phyloP scores from a whole-genome alignment of 2,329 filamentous ascomycete species.

The Metarhizium robertsii region DNA sequence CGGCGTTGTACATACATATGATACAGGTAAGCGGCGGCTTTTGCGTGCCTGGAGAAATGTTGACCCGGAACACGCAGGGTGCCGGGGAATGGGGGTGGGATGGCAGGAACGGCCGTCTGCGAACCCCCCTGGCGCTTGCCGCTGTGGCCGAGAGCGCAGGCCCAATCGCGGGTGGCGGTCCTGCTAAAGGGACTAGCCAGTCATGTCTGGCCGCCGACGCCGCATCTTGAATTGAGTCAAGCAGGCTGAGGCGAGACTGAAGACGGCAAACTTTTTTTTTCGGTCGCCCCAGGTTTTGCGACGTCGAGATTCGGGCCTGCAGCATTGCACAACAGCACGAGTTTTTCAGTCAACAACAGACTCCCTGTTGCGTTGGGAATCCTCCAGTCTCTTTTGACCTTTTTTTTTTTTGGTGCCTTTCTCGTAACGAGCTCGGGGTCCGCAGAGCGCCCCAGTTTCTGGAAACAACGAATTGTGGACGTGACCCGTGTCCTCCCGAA shows the following conservation, averaged over 20 bases:
- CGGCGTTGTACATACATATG: too few relatives aligned
- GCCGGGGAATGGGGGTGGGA: not conserved
- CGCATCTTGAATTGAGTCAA: not conserved
- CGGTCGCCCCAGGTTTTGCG: not conserved
- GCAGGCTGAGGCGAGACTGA: not conserved
- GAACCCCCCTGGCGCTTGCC: not conserved
- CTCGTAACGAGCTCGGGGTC: not conserved
- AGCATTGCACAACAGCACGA: not conserved
- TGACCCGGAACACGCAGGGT: not conserved
- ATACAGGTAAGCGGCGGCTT: too few relatives aligned
- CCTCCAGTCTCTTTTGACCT: not conserved
- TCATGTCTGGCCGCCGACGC: not conserved
- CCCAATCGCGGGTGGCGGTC: not conserved
- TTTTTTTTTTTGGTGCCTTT: not conserved
- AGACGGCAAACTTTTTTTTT: not conserved
- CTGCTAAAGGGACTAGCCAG: not conserved
- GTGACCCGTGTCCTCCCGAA: conserved; percentile 5
- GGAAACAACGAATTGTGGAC: not conserved
- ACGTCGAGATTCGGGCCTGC: not conserved
- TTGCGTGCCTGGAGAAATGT: not conserved
- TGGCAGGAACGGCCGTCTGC: not conserved
- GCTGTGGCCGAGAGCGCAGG: not conserved
- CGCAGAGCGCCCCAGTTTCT: not conserved
- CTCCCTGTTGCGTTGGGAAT: not conserved
- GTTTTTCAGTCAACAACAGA: not conserved